These are phyloP conservation scores for Lentinula detonsa DNA, from an alignment of 768 basidiomycete species.

Conservation along the genomic window DNA sequence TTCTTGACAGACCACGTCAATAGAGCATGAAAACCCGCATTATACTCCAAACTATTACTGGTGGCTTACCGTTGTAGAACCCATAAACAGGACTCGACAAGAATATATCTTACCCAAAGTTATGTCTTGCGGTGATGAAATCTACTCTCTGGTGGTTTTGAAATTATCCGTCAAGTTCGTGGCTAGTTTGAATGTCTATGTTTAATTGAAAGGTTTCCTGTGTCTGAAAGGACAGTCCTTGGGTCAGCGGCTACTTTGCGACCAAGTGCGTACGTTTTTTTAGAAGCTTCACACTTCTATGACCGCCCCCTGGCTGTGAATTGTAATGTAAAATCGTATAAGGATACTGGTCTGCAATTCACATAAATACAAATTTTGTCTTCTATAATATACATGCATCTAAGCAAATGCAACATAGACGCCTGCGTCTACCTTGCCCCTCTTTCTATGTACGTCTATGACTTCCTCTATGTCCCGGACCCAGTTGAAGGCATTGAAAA, in stretches of 20 bases:
- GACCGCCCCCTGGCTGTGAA: too few species aligned
- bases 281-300: too few species aligned
- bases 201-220: background rate
- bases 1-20: too few species aligned
- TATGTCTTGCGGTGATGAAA: background rate
- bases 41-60: too few species aligned
- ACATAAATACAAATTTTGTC: background rate
- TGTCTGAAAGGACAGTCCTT: too few species aligned
- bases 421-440: background rate
- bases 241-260: too few species aligned
- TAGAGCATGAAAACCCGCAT: too few species aligned
- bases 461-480: background rate
- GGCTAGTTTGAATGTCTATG: background rate
- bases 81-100: background rate
- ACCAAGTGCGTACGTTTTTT: too few species aligned
- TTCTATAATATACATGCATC: background rate
- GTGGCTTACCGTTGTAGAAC: background rate
- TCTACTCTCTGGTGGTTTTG: background rate
- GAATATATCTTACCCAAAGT: background rate
- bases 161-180: background rate
- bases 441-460: background rate
- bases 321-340: too few species aligned
- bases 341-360: too few species aligned
- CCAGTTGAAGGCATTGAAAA: background rate
- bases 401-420: background rate